These are phyloP conservation scores for Dryadomyces quercus-mongolicae DNA, from an alignment of 2,329 filamentous ascomycete genomes.

Conservation along the genomic window DNA sequence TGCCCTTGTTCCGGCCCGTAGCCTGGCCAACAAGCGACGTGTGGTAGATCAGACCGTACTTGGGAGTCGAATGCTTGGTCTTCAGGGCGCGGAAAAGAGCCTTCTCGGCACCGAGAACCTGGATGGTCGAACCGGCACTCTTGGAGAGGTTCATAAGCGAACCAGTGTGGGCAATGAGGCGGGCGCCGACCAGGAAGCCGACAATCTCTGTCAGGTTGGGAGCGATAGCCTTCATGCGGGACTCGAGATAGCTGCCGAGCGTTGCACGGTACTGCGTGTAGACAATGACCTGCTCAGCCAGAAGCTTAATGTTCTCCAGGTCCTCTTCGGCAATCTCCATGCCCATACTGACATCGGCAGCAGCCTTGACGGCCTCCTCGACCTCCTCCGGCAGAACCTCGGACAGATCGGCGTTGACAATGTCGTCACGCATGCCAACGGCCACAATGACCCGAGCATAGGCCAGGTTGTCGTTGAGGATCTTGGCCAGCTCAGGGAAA, in stretches of 20 bases:
- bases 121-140: constrained; percentile 87
- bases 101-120: constrained; percentile 98
- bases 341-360: constrained; percentile 95
- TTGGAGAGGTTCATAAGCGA: constrained; percentile 93
- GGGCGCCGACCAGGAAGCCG: constrained; percentile 85
- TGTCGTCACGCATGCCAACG: constrained; percentile 81
- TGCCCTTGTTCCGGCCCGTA: constrained; percentile 97
- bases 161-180: constrained; percentile 88
- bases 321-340: constrained; percentile 92
- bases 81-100: constrained; percentile 95
- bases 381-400: constrained; percentile 94
- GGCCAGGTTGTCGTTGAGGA: constrained; percentile 92
- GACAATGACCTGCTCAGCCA: constrained; percentile 86
- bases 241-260: constrained; percentile 78
- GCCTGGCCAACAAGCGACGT: constrained; percentile 91
- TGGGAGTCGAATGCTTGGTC: constrained; percentile 98
- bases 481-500: constrained; percentile 95
- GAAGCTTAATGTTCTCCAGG: constrained; percentile 78
- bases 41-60: constrained; percentile 93
- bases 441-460: constrained; percentile 81
- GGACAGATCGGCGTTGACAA: constrained; percentile 63
- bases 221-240: constrained; percentile 92
- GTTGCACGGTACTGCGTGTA: constrained; percentile 85
- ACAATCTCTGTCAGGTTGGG: constrained; percentile 91
- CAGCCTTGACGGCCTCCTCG: constrained; percentile 80